Evolutionary conservation across 371 early-diverging fungal genomes (phyloP), one percentile per base, ranked within the genome.

Genomic region (Mucor saturninus): DNA sequence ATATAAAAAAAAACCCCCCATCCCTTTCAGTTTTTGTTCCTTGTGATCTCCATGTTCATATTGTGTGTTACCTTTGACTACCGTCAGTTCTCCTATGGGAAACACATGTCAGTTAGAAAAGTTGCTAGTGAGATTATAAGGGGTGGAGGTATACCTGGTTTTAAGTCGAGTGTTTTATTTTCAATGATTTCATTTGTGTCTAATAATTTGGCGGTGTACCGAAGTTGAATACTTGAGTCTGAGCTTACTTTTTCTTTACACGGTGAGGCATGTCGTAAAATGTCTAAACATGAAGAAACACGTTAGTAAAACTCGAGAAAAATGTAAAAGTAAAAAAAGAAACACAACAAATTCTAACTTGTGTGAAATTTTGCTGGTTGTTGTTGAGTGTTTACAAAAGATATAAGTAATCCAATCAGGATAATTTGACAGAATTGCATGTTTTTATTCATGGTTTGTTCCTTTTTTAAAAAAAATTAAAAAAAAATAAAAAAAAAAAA

Each of bases 201-300:
- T 32, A 35, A 14, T n/a, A 50, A 3, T 35, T 37, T 50, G 11
- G 59, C 38, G 26, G 26, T 31, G 29, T 59, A 59, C 28, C n/a
- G 26, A 29, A 59, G 59, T 49, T 37, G 38, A 49, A 50, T 50
- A 49, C 29, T 37, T 15, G 59, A 48, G 28, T 48, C 48, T n/a
- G 50, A 14, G 13, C 30, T 49, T 29, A 59, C 59, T 49, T 50
- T 59, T 29, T 59, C 39, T 59, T 15, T 49, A 39, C 59, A 59
- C 3, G 50, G 9, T 9, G 50, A 3, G 28, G 50, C 50, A 21
- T 50, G 26, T 30, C 50, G 29, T 50, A 50, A 50, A 30, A 31
- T 29, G 31, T 31, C 50, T 50, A 50, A 2, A 26, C 21, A 21
- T 4, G 30, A 26, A 48, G 15, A 15, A 48, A 48, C 21, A 15